These are phyloP conservation scores for Heracleum sosnowskyi DNA, from an alignment of 129 eudicot genomes.

Conservation along the genomic window DNA sequence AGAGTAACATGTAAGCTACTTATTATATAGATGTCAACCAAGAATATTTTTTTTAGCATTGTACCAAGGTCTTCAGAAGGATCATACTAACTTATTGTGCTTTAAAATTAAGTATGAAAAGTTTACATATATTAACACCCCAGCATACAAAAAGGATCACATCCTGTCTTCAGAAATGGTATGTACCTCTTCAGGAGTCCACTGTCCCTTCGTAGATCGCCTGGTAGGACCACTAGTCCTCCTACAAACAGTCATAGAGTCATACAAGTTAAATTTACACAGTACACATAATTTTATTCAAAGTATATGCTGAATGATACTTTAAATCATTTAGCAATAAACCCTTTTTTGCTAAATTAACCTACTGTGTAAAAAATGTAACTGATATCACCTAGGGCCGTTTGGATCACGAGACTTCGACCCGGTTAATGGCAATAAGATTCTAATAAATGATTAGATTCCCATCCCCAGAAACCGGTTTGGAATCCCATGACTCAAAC, in stretches of 20 bases:
- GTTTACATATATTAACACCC: background rate
- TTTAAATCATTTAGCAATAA: background rate
- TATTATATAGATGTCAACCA: background rate
- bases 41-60: background rate
- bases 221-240: constrained; percentile 78
- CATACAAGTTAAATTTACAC: constrained; percentile 1
- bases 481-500: background rate
- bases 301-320: background rate
- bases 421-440: background rate
- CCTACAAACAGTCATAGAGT: constrained; percentile 25
- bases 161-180: background rate
- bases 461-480: background rate
- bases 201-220: constrained; percentile 85
- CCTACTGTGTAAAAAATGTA: too few species aligned
- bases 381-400: background rate
- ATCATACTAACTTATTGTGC: background rate
- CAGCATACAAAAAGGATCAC: background rate
- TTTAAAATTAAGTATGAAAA: background rate
- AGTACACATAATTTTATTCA: background rate
- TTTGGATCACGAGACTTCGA: background rate
- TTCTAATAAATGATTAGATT: background rate
- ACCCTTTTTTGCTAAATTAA: background rate
- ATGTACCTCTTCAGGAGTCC: constrained; percentile 81
- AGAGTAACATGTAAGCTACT: background rate
- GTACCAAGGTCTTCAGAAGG: background rate